Conservation (phyloP, 805 yeast genomes). For the Candida ortonii region DNA sequence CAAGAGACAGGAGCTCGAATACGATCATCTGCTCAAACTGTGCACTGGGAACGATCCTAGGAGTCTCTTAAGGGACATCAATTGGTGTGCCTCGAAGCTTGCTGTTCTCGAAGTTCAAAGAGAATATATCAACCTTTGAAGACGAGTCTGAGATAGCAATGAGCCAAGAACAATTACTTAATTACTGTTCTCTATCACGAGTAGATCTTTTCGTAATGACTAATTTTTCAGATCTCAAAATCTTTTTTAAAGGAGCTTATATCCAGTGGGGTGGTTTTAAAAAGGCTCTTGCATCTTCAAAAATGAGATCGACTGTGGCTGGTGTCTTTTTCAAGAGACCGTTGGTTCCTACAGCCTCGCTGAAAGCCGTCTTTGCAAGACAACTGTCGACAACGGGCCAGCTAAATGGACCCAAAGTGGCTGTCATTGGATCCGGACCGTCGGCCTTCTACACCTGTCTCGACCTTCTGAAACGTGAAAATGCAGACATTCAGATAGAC, state of each 20-base stretch:
- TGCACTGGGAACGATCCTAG: conserved; percentile 62
- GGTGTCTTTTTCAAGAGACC: no score
- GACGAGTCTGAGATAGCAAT: background rate
- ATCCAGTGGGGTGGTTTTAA: no score
- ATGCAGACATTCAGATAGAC: conserved; percentile 45
- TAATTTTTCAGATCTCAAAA: no score
- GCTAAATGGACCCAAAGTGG: conserved; percentile 43
- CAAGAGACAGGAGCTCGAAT: conserved; percentile 62
- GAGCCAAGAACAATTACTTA: no score
- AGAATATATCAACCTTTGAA: conserved; percentile 20
- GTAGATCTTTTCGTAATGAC: no score
- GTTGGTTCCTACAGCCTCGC: no score
- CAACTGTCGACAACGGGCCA: no score
- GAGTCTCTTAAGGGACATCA: conserved; percentile 69
- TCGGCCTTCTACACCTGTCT: conserved; percentile 91
- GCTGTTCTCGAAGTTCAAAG: conserved; percentile 25
- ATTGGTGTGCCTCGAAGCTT: conserved; percentile 68
- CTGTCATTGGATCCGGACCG: conserved; percentile 94
- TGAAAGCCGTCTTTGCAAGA: no score
- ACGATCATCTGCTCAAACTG: conserved; percentile 42
- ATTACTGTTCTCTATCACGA: no score
- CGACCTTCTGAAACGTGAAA: conserved; percentile 49
- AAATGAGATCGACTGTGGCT: no score
- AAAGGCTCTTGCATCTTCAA: no score
- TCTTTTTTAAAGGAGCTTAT: no score